phyloP scores from a whole-genome alignment of 768 basidiomycete genomes.

The Russula sp. region DNA sequence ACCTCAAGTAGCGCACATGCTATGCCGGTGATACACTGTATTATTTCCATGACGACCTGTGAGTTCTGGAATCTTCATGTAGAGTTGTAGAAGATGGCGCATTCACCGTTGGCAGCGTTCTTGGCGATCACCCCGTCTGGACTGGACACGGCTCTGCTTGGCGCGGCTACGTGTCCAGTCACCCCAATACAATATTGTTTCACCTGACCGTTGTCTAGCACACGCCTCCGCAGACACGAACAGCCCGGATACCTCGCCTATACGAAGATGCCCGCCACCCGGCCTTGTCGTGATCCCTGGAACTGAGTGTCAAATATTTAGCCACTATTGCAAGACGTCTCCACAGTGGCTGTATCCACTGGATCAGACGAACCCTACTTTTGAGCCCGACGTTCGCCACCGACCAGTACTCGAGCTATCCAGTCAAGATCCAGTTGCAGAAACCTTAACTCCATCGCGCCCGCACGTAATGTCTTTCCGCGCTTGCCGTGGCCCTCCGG shows the following conservation, averaged over 20 bases:
- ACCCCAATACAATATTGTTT: background rate
- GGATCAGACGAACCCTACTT: background rate
- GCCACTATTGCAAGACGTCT: background rate
- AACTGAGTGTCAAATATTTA: background rate
- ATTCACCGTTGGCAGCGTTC: background rate
- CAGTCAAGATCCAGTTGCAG: background rate
- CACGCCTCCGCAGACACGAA: background rate
- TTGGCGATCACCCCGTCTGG: background rate
- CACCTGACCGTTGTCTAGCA: background rate
- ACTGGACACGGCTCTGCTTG: background rate
- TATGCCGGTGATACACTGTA: background rate
- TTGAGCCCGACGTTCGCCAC: background rate
- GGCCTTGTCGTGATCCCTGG: background rate
- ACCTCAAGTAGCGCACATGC: background rate
- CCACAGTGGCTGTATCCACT: background rate
- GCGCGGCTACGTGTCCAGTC: background rate
- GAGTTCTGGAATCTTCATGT: background rate
- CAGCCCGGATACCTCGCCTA: background rate
- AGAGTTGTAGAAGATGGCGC: background rate
- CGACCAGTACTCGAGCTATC: too few species aligned
- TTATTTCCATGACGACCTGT: background rate
- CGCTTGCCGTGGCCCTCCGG: background rate
- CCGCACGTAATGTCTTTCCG: background rate
- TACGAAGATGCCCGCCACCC: background rate
- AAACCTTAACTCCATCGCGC: background rate